Conservation (phyloP, 768 basidiomycete species). For the Hygrocybe coccinea region DNA sequence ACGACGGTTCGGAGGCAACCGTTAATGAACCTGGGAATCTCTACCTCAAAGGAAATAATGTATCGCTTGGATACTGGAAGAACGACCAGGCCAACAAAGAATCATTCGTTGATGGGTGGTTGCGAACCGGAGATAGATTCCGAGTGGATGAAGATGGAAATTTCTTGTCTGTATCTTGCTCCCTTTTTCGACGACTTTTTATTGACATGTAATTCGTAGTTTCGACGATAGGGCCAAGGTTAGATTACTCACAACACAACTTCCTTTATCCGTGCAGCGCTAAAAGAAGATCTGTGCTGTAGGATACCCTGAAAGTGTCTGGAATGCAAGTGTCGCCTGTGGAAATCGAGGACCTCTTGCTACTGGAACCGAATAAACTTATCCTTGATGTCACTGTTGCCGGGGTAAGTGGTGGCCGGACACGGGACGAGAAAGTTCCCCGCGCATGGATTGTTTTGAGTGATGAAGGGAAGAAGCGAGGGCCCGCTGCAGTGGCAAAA, state of each 20-base stretch:
- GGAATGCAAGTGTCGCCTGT: conserved; percentile 76
- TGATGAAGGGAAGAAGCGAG: conserved; percentile 45
- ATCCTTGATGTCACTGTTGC: conserved; percentile 67
- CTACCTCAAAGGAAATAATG: conserved; percentile 49
- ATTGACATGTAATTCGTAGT: conserved; percentile 30
- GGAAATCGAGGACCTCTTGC: conserved; percentile 67
- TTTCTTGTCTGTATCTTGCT: conserved; percentile 51
- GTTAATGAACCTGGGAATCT: conserved; percentile 63
- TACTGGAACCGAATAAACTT: conserved; percentile 55
- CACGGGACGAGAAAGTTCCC: conserved; percentile 67
- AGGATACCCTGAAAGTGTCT: conserved; percentile 79
- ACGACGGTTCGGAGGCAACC: conserved; percentile 52
- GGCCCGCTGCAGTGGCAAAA: conserved; percentile 36
- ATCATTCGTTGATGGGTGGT: conserved; percentile 70
- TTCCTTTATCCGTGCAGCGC: too few species aligned
- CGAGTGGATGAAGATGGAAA: conserved; percentile 53
- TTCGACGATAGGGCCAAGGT: conserved; percentile 78
- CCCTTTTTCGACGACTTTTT: not conserved
- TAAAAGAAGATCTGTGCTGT: not conserved
- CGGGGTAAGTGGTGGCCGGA: conserved; percentile 67
- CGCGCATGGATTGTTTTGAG: conserved; percentile 77
- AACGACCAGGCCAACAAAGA: conserved; percentile 61
- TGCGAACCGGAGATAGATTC: conserved; percentile 71
- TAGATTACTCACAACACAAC: not conserved
- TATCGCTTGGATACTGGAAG: conserved; percentile 68